These are phyloP conservation scores for Hericium alpestre DNA, from an alignment of 768 basidiomycete genomes.

Conservation along the genomic window DNA sequence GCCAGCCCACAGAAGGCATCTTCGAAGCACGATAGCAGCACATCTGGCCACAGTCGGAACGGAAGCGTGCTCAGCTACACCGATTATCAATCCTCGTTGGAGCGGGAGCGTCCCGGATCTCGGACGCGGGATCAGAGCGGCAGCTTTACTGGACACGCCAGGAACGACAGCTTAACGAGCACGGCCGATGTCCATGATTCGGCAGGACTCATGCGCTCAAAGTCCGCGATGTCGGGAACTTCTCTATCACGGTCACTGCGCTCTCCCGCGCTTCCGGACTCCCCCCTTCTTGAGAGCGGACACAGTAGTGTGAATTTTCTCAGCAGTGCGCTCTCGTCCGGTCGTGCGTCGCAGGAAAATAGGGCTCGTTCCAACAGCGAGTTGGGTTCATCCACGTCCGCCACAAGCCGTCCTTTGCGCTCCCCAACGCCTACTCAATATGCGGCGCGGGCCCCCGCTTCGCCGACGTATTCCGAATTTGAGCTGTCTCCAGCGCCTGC, in stretches of 20 bases:
- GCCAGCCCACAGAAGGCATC: constrained; percentile 14
- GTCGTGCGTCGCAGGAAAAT: constrained; percentile 14
- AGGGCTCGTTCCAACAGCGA: constrained; percentile 41
- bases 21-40: constrained; percentile 16
- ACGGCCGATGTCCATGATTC: constrained; percentile 15
- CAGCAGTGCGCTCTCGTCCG: not conserved
- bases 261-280: constrained; percentile 51
- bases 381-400: constrained; percentile 33
- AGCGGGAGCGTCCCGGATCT: constrained; percentile 18
- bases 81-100: constrained; percentile 4
- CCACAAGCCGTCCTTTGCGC: constrained; percentile 32
- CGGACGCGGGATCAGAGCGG: constrained; percentile 15
- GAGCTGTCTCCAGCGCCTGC: constrained; percentile 13
- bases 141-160: constrained; percentile 16
- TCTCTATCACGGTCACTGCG: constrained; percentile 28
- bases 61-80: constrained; percentile 39
- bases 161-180: constrained; percentile 22
- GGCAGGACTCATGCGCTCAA: constrained; percentile 8
- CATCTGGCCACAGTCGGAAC: constrained; percentile 39
- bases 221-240: constrained; percentile 21
- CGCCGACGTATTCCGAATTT: constrained; percentile 37
- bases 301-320: not conserved
- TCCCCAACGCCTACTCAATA: constrained; percentile 63
- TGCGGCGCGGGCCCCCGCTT: constrained; percentile 41
- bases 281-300: constrained; percentile 36